Conservation (phyloP, 1,284 basidiomycete species). For the Cryptococcus sp. region DNA sequence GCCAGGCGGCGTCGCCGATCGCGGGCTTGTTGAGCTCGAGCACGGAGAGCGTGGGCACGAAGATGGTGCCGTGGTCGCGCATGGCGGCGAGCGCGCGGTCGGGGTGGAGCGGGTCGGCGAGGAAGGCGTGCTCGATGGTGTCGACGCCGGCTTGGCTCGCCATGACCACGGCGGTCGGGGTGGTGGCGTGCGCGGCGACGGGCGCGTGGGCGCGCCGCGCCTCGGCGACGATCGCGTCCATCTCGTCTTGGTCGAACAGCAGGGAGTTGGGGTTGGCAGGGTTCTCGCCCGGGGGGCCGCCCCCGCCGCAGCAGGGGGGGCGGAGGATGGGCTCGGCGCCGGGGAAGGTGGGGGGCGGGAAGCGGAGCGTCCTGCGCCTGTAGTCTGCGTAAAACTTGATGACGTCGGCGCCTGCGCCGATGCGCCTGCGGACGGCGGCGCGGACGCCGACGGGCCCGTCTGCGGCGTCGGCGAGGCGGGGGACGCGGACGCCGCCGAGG, state of each 20-base stretch:
- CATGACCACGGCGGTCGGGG: constrained; percentile 48
- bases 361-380: constrained; percentile 51
- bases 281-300: constrained; percentile 50
- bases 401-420: constrained; percentile 67
- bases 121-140: constrained; percentile 56
- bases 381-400: constrained; percentile 33
- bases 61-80: constrained; percentile 45
- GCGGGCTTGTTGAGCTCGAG: background rate
- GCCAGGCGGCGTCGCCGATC: background rate
- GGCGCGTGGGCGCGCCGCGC: constrained; percentile 54
- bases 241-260: constrained; percentile 55
- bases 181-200: constrained; percentile 60
- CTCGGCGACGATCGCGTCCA: constrained; percentile 59
- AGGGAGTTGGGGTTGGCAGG: constrained; percentile 54
- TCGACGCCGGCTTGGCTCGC: constrained; percentile 53
- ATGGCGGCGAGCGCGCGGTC: constrained; percentile 8
- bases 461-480: constrained; percentile 10
- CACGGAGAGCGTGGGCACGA: constrained; percentile 62
- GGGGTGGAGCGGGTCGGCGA: constrained; percentile 12
- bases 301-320: constrained; percentile 3
- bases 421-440: constrained; percentile 59
- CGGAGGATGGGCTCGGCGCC: constrained; percentile 4
- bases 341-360: constrained; percentile 11
- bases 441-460: constrained; percentile 60
- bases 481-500: constrained; percentile 7